phyloP scores from a whole-genome alignment of 2,329 filamentous ascomycete genomes.

The Elsinoe arachidis region DNA sequence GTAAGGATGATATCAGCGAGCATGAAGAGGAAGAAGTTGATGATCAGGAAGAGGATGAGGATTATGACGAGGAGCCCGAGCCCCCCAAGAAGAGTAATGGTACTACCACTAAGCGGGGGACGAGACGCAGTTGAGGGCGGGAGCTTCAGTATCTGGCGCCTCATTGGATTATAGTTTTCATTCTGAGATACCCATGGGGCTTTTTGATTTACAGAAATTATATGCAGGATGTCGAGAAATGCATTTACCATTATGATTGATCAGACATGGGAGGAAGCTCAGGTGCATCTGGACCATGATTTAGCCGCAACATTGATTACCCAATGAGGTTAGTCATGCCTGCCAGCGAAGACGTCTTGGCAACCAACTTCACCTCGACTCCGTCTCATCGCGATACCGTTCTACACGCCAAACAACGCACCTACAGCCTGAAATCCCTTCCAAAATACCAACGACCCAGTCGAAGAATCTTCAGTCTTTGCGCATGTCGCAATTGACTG shows the following conservation, averaged over 20 bases:
- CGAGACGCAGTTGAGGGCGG: neutral
- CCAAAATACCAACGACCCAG: no score
- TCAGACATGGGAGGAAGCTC: no score
- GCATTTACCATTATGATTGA: no score
- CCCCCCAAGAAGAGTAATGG: neutral
- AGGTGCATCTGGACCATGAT: neutral
- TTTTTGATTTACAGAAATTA: neutral
- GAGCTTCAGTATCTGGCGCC: no score
- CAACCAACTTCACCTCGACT: neutral
- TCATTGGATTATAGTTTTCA: neutral
- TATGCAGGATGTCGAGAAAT: neutral
- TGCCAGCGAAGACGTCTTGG: neutral
- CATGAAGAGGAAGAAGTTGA: neutral
- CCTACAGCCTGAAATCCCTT: no score
- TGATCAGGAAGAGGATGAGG: neutral
- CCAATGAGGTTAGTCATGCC: neutral
- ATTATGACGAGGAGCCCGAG: constrained; percentile 1
- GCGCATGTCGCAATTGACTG: neutral
- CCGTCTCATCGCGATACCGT: neutral
- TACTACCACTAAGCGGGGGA: neutral
- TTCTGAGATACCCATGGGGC: constrained; percentile 7
- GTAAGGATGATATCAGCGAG: neutral
- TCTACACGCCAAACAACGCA: no score
- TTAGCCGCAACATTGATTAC: neutral
- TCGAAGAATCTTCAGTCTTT: no score